Conservation (phyloP, 306 rosid species). For the Trichosanthes truncata region DNA sequence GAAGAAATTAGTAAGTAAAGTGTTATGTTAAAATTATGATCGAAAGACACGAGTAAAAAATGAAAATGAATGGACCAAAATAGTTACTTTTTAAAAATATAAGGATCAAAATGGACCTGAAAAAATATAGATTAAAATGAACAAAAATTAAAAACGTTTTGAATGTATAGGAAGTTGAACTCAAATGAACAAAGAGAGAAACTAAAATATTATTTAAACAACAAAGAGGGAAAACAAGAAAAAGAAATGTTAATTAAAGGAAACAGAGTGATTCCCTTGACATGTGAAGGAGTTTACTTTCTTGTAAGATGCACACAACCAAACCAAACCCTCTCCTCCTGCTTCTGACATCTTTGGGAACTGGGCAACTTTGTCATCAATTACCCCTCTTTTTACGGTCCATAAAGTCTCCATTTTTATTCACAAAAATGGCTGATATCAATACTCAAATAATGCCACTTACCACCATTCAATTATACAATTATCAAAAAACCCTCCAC, state of each 20-base stretch:
- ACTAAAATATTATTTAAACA: no score
- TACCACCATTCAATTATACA: not conserved
- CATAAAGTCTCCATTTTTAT: not conserved
- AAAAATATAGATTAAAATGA: no score
- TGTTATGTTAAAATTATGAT: no score
- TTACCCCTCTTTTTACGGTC: not conserved
- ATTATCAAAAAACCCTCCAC: not conserved
- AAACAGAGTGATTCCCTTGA: slow-evolving; percentile 20
- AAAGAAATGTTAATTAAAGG: not conserved
- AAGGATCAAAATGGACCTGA: no score
- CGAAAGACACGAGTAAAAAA: no score
- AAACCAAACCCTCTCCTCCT: slow-evolving; percentile 6
- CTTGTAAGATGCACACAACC: slow-evolving; percentile 16
- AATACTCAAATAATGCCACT: not conserved
- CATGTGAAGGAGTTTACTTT: slow-evolving; percentile 24
- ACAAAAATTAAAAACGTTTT: not conserved
- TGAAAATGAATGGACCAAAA: no score
- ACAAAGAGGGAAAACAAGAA: not conserved
- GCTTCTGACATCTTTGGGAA: slow-evolving; percentile 28
- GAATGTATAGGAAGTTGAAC: no score
- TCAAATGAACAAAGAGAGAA: no score
- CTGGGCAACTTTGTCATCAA: slow-evolving; percentile 12
- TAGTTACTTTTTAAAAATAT: no score
- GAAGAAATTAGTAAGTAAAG: no score
- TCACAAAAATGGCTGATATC: not conserved